Evolutionary conservation across 306 rosid genomes (phyloP).

Genomic region (Rosa multiflora): DNA sequence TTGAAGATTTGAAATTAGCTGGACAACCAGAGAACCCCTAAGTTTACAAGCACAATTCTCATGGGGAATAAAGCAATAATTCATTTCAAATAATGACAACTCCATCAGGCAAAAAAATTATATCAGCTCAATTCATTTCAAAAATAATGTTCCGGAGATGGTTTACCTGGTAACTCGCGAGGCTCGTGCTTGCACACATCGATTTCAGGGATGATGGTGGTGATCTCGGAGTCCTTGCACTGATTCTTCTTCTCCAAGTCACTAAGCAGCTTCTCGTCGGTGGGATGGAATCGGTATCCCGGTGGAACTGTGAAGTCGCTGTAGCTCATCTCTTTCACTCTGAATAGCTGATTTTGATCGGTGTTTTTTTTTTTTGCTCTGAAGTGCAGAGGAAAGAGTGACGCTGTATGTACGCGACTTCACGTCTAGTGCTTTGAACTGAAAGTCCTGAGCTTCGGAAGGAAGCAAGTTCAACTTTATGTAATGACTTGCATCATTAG

Average conservation of each 20-base stretch:
- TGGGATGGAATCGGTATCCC: conserved; percentile 59
- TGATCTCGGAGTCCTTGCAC: conserved; percentile 5
- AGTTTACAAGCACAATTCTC: no score
- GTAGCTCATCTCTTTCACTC: conserved; percentile 15
- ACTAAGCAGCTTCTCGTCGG: conserved; percentile 52
- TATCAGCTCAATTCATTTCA: no score
- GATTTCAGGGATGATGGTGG: conserved; percentile 31
- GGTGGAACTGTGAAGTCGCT: neutral
- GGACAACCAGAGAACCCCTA: no score
- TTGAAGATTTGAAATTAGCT: no score
- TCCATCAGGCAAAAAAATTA: no score
- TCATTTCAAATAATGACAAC: no score
- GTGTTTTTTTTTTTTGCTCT: neutral
- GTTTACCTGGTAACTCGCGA: conserved; percentile 47
- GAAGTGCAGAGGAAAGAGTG: conserved; percentile 2
- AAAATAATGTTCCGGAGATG: neutral
- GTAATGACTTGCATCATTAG: neutral
- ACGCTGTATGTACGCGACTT: neutral
- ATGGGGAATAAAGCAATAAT: no score
- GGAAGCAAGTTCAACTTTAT: neutral
- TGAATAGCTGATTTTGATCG: neutral
- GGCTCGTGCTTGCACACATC: conserved; percentile 52
- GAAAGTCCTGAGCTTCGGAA: neutral
- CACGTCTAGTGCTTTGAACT: neutral
- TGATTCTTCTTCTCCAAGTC: conserved; percentile 37